A percentile compares a stretch with the other conserved stretches of the same genome.
phyloP scores from a whole-genome alignment of 805 yeast species.

The Hanseniaspora meyeri region DNA sequence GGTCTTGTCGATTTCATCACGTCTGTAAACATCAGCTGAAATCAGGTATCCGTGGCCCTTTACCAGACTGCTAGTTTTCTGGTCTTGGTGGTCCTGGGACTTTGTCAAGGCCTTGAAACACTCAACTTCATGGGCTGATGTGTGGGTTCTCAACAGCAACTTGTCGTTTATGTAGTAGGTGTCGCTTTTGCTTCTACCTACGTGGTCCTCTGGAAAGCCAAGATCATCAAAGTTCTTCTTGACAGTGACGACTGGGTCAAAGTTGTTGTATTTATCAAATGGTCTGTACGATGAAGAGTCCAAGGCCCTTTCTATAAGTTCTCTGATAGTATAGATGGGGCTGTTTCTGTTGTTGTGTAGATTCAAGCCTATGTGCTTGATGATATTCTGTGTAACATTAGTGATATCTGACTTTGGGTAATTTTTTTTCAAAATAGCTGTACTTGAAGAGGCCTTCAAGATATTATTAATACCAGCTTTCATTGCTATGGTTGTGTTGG shows the following conservation, averaged over 20 bases:
- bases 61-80: not conserved
- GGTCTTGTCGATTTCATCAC: slow-evolving; percentile 89
- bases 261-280: slow-evolving; percentile 49
- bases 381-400: slow-evolving; percentile 66
- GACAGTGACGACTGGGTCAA: slow-evolving; percentile 70
- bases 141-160: slow-evolving; percentile 74
- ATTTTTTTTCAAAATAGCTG: not conserved
- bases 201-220: slow-evolving; percentile 85
- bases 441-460: not conserved
- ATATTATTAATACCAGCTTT: not conserved
- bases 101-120: slow-evolving; percentile 47
- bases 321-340: slow-evolving; percentile 78
- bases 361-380: slow-evolving; percentile 54
- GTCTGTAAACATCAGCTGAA: slow-evolving; percentile 88
- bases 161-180: slow-evolving; percentile 77
- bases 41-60: slow-evolving; percentile 72
- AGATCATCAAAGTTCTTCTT: slow-evolving; percentile 81
- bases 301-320: slow-evolving; percentile 59
- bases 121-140: slow-evolving; percentile 90
- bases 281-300: slow-evolving; percentile 51
- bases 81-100: not conserved
- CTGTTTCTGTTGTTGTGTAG: slow-evolving; percentile 65
- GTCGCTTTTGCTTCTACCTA: slow-evolving; percentile 84
- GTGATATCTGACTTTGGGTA: slow-evolving; percentile 60
- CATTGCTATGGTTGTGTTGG: not conserved